Evolutionary conservation across 2,329 filamentous ascomycete species (phyloP), one percentile per base, ranked within the genome.

Genomic region (Xylariaceae sp.): DNA sequence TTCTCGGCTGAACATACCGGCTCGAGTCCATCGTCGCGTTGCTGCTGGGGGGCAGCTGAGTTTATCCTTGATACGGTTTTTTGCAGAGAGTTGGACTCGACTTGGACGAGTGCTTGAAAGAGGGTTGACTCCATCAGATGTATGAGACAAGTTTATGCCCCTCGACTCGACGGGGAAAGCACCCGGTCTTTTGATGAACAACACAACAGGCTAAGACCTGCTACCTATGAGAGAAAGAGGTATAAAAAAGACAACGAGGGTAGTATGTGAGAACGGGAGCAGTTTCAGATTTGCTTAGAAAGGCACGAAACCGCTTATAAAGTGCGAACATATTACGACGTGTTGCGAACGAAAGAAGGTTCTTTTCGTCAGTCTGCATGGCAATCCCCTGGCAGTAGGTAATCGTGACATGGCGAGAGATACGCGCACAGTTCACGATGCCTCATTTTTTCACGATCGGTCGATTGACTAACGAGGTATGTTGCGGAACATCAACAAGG

Each of bases 21-120:
- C 55, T 69, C 65, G 53, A 70, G 60, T 5, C 56, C 57, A 11
- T 70, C 65, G 39, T 65, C 61, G 5, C 61, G 65, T 30, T 30
- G 23, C 23, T 30, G 23, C 39, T 75, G 72, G 4, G 73, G 72
- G 2, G 74, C 73, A 2, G 76, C 74, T 0, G 73, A 74, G 35
- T 76, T 74, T 0, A 71, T 76, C 57, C 76, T 73, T 0, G 75
- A 69, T 2, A 77, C 66, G 30, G 71, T 73, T 57, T 69, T 75
- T 55, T 65, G 75, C 4, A 72, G 60, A 6, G 61, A 62, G 49
- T 63, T 64, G 42, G 68, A 66, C 62, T 71, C 68, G 58, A 70
- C 62, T 48, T 67, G 62, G 42, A 71, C 66, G 52, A 71, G 66
- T 2, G 63, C 62, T 34, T 62, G 57, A 9, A 71, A 63, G 13